These are phyloP conservation scores for Echinosophora koreensis DNA, from an alignment of 306 rosid species.

Conservation along the genomic window DNA sequence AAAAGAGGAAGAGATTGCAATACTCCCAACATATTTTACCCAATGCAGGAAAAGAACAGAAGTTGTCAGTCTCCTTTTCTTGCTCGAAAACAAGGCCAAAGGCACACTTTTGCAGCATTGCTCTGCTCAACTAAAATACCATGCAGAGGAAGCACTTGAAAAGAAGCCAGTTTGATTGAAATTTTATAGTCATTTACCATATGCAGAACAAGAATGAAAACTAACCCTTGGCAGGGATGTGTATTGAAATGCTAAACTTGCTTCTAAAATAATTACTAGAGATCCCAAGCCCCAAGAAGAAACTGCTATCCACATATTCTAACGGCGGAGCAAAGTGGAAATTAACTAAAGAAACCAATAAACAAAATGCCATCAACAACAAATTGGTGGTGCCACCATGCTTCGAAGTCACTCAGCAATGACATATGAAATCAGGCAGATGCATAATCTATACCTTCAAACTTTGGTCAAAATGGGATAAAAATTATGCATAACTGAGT, in stretches of 20 bases:
- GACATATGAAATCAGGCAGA: conserved; percentile 32
- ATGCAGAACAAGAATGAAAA: conserved; percentile 42
- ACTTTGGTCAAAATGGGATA: conserved; percentile 33
- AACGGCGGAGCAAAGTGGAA: conserved; percentile 38
- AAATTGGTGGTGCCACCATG: conserved; percentile 47
- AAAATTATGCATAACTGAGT: conserved; percentile 17
- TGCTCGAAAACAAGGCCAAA: conserved; percentile 75
- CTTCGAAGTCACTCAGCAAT: conserved; percentile 34
- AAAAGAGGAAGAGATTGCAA: conserved; percentile 72
- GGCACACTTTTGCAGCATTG: conserved; percentile 63
- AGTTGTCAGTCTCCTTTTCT: conserved; percentile 81
- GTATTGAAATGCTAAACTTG: conserved; percentile 49
- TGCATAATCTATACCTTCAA: conserved; percentile 11
- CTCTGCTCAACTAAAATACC: conserved; percentile 74
- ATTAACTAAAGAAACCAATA: conserved; percentile 51
- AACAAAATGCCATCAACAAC: conserved; percentile 43
- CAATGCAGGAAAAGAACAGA: conserved; percentile 81
- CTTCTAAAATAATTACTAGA: conserved; percentile 51
- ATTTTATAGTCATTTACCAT: conserved; percentile 55
- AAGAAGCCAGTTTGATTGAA: conserved; percentile 56
- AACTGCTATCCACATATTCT: conserved; percentile 55
- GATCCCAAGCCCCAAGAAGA: conserved; percentile 55
- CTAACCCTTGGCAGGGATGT: conserved; percentile 77
- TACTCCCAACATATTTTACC: conserved; percentile 90
- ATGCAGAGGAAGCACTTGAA: conserved; percentile 67